Conservation (phyloP, 805 yeast genomes). For the Hyphopichia homilentoma region DNA sequence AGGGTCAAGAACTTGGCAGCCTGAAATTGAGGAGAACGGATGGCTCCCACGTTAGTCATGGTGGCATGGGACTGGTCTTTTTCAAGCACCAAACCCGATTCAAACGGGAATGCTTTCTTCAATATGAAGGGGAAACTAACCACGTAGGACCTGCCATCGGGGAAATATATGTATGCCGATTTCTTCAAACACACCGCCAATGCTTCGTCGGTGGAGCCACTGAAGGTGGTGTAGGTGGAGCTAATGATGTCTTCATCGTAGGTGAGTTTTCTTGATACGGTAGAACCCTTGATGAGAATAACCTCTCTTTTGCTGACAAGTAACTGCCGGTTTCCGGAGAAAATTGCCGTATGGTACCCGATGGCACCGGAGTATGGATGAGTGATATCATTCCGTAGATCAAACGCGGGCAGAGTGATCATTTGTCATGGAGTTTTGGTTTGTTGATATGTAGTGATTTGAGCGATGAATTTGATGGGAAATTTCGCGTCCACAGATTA, state of each 20-base stretch:
- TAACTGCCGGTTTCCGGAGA: slow-evolving; percentile 28
- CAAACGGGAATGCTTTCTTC: slow-evolving; percentile 57
- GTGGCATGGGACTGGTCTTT: slow-evolving; percentile 28
- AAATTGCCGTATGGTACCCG: slow-evolving; percentile 13
- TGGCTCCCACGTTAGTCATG: slow-evolving; percentile 4
- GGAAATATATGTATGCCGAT: slow-evolving; percentile 58
- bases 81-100: slow-evolving; percentile 65
- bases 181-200: slow-evolving; percentile 61
- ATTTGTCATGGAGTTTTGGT: neutral
- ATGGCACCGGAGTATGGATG: slow-evolving; percentile 17
- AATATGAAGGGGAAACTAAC: slow-evolving; percentile 70
- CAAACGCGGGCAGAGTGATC: slow-evolving; percentile 27
- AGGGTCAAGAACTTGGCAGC: slow-evolving; percentile 55
- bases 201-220: slow-evolving; percentile 10
- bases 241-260: slow-evolving; percentile 50
- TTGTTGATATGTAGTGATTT: neutral
- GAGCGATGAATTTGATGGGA: too few relatives aligned
- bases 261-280: slow-evolving; percentile 44
- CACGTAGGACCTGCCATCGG: slow-evolving; percentile 54
- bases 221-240: slow-evolving; percentile 61
- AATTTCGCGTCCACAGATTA: too few relatives aligned
- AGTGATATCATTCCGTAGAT: slow-evolving; percentile 21
- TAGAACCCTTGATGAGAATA: slow-evolving; percentile 45
- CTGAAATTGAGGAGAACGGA: slow-evolving; percentile 19
- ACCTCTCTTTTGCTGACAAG: slow-evolving; percentile 37